Base-by-base conservation (phyloP, 83 land plant genomes). In the Picea mariana region DNA sequence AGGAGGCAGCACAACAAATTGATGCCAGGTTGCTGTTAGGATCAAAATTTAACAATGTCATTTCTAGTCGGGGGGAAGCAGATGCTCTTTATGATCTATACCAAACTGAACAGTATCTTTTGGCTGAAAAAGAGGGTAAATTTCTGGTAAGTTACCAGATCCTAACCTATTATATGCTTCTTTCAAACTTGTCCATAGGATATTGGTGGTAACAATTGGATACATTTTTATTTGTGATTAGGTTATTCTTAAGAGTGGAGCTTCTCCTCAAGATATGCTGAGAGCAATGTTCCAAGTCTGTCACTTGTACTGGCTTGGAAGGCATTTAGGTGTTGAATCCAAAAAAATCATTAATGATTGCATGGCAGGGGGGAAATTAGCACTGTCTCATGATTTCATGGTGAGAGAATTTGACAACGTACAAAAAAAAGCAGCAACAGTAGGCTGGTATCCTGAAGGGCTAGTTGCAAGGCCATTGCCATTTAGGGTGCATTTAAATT, bases 381-480 rank as follows among this genome's bases (percentile, higher is more conserved):
- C 86, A n/a, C 78, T 88, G 67, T 92, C 95, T 42, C 79, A 88
- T 47, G 92, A 88, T n/a, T 92, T 90, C 67, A 87, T 88, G 63
- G 81, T 84, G 84, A 83, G 89, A 67, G 95, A 92, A 82, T 94
- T 92, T 66, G 79, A 85, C 82, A 87, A 90, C 67, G 78, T 86
- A 5, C 90, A 83, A 72, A 65, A 79, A 26, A 91, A 87, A n/a
- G 83, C 92, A 21, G 82, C 81, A 24, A 60, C 55, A 16, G 81
- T 49, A 17, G 96, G 96, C 42, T 94, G 96, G 96, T 59, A 71
- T 40, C 83, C 86, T 68, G 92, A 92, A 77, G 96, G 92, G 24
- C 90, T 94, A 23, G 86, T 94, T 66, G 96, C 96, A 20, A 84
- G 96, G 82, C 96, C 96, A 65, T 81, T 83, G 17, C 90, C 93